A percentile compares a stretch with the other conserved stretches of the same genome.
phyloP scores from a whole-genome alignment of 2,329 filamentous ascomycete species.

The Eurotiales sp. region DNA sequence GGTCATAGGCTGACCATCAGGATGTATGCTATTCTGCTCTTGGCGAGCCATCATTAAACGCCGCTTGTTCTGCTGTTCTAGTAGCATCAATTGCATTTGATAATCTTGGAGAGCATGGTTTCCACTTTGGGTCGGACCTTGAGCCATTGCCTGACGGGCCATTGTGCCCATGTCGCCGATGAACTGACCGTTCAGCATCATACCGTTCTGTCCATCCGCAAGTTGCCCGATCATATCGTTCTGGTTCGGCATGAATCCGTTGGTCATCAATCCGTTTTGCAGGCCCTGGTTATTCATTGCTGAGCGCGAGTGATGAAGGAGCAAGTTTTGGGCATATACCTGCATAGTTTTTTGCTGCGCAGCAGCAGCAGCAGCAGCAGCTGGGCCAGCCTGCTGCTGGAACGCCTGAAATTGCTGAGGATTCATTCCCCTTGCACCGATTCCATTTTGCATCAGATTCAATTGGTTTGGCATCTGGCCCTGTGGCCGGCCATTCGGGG shows the following conservation, averaged over 20 bases:
- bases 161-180: conserved; percentile 57
- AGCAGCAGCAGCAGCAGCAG: too few relatives aligned
- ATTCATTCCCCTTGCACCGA: conserved; percentile 71
- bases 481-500: conserved; percentile 68
- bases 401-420: conserved; percentile 70
- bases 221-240: conserved; percentile 77
- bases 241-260: conserved; percentile 65
- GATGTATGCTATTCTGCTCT: conserved; percentile 61
- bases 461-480: conserved; percentile 67
- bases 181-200: conserved; percentile 50
- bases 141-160: conserved; percentile 33
- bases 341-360: conserved; percentile 76
- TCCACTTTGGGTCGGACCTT: conserved; percentile 39
- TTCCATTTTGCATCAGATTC: conserved; percentile 59
- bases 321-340: conserved; percentile 79
- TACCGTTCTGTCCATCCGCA: conserved; percentile 53
- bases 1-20: conserved; percentile 48
- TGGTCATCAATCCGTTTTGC: conserved; percentile 66
- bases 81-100: conserved; percentile 66
- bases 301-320: conserved; percentile 73
- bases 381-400: conserved; percentile 52
- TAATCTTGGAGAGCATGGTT: conserved; percentile 67
- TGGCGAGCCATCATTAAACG: conserved; percentile 63
- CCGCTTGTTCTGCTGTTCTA: conserved; percentile 67
- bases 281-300: conserved; percentile 76